Evolutionary conservation across 192 early-diverging fungal species (phyloP).

Genomic region (Gigaspora rosea): DNA sequence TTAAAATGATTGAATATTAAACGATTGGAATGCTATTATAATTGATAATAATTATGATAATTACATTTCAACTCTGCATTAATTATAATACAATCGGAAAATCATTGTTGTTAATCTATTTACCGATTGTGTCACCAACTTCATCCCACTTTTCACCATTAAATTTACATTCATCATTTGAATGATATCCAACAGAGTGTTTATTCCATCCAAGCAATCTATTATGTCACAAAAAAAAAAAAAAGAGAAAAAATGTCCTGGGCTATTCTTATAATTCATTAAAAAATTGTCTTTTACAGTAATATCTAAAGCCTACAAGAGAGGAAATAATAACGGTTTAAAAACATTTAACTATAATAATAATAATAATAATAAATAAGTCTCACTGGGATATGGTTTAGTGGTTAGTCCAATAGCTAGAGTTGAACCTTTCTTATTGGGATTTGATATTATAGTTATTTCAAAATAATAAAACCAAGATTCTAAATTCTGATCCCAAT

Average conservation of each 20-base stretch:
- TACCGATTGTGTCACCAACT: conserved; percentile 45
- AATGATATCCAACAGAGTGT: conserved; percentile 52
- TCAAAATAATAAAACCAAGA: conserved; percentile 21
- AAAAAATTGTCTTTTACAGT: not conserved
- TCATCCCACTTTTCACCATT: conserved; percentile 40
- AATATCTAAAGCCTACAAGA: conserved; percentile 36
- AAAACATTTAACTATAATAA: no score
- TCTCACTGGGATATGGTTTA: conserved; percentile 47
- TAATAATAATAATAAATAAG: no score
- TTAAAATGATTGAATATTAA: no score
- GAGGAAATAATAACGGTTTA: no score
- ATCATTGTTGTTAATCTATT: no score
- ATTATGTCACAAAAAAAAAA: not conserved
- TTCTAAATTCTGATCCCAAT: not conserved
- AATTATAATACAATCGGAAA: no score
- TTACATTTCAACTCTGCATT: no score
- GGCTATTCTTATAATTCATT: not conserved
- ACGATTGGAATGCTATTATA: no score
- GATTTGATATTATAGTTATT: conserved; percentile 15
- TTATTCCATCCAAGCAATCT: conserved; percentile 47
- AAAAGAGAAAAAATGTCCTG: not conserved
- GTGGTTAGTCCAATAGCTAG: conserved; percentile 53
- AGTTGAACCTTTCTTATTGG: conserved; percentile 39
- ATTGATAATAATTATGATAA: no score
- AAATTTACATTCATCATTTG: conserved; percentile 41